Percentiles rank a stretch among this genome's conserved stretches.
Conservation (phyloP, 2,329 filamentous ascomycete genomes). For the Fonsecaea monophora region DNA sequence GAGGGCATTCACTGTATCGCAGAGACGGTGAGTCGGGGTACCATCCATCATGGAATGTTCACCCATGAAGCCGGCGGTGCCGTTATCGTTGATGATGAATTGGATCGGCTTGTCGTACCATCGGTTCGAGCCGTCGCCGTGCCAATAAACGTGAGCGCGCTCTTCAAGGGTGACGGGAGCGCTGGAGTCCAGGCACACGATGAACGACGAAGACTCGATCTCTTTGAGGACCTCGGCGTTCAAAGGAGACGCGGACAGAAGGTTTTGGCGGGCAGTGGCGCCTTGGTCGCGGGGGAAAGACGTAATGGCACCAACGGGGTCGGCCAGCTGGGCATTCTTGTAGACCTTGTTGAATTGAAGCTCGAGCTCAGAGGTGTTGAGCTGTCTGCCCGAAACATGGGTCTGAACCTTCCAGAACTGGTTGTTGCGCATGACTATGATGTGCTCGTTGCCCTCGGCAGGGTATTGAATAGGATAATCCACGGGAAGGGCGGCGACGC, state of each 20-base stretch:
- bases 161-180: slow-evolving; percentile 92
- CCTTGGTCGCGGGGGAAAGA: slow-evolving; percentile 93
- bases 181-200: slow-evolving; percentile 92
- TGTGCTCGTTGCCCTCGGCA: slow-evolving; percentile 78
- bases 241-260: slow-evolving; percentile 76
- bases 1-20: slow-evolving; percentile 89
- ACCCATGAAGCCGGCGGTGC: slow-evolving; percentile 95
- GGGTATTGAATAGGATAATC: slow-evolving; percentile 86
- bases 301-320: slow-evolving; percentile 83
- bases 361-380: slow-evolving; percentile 89
- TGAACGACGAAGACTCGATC: slow-evolving; percentile 87
- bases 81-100: slow-evolving; percentile 98
- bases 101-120: slow-evolving; percentile 99
- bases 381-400: slow-evolving; percentile 79
- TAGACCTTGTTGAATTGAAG: slow-evolving; percentile 87
- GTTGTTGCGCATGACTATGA: slow-evolving; percentile 91
- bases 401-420: slow-evolving; percentile 93
- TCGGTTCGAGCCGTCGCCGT: slow-evolving; percentile 91
- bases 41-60: slow-evolving; percentile 99
- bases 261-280: slow-evolving; percentile 78
- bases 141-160: slow-evolving; percentile 96
- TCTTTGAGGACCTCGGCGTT: slow-evolving; percentile 80
- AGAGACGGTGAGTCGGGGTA: slow-evolving; percentile 92
- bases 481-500: slow-evolving; percentile 79
- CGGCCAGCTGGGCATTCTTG: slow-evolving; percentile 72